These are phyloP conservation scores for Wickerhamia fluorescens DNA, from an alignment of 805 yeast genomes.

Conservation along the genomic window DNA sequence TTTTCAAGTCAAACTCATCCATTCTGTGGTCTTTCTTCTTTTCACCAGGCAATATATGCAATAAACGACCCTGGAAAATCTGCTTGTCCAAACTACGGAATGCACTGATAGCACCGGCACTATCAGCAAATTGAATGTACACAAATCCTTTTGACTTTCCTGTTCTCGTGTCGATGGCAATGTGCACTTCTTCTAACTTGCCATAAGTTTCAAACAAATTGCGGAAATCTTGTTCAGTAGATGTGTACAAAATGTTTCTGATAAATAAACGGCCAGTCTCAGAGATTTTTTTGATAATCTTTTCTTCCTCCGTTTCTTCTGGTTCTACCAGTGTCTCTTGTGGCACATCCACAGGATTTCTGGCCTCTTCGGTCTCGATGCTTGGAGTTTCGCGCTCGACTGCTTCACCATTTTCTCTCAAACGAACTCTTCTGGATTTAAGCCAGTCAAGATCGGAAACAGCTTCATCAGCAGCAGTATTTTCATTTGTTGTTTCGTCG, in stretches of 20 bases:
- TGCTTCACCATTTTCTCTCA: conserved; percentile 32
- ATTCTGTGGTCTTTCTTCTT: conserved; percentile 73
- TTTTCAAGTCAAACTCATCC: conserved; percentile 86
- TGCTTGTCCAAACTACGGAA: conserved; percentile 71
- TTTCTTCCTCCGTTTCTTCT: conserved; percentile 37
- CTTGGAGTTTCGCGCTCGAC: conserved; percentile 6
- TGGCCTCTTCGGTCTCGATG: neutral
- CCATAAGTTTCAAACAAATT: conserved; percentile 65
- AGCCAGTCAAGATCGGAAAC: conserved; percentile 87
- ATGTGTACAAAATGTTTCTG: conserved; percentile 75
- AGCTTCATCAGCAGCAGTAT: conserved; percentile 39
- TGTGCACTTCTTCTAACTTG: conserved; percentile 75
- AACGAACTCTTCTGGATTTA: conserved; percentile 64
- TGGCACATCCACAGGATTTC: neutral
- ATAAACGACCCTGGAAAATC: conserved; percentile 86
- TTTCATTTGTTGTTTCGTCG: conserved; percentile 11
- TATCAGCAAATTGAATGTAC: conserved; percentile 63
- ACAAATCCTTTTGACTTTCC: conserved; percentile 92
- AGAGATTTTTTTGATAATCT: conserved; percentile 43
- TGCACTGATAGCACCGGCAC: conserved; percentile 72
- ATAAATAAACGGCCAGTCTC: conserved; percentile 78
- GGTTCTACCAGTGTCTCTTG: conserved; percentile 4
- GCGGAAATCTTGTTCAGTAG: conserved; percentile 73
- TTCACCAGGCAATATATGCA: conserved; percentile 85
- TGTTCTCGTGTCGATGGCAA: conserved; percentile 85